These are phyloP conservation scores for Sporothrix globosa DNA, from an alignment of 2,329 filamentous ascomycete species.

Conservation along the genomic window DNA sequence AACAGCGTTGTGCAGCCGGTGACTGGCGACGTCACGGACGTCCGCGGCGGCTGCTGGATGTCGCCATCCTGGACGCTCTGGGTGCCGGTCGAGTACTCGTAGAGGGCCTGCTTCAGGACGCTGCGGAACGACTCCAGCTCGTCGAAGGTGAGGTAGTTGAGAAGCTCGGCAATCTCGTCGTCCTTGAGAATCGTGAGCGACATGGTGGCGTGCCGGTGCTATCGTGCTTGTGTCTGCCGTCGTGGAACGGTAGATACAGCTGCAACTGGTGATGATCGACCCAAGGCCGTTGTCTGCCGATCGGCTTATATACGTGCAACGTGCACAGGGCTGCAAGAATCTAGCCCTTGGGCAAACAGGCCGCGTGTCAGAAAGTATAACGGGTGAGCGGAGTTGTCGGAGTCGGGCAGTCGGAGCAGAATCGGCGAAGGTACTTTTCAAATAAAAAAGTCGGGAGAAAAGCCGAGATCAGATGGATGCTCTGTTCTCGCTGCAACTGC, in stretches of 20 bases:
- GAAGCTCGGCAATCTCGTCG: conserved; percentile 56
- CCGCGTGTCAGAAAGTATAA: neutral
- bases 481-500: neutral
- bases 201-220: conserved; percentile 46
- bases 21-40: conserved; percentile 51
- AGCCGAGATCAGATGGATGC: neutral
- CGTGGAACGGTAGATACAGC: conserved; percentile 9
- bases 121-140: conserved; percentile 59
- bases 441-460: neutral
- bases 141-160: conserved; percentile 56
- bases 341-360: neutral
- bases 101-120: conserved; percentile 56
- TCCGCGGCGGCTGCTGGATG: conserved; percentile 60
- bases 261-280: conserved; percentile 16
- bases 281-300: neutral
- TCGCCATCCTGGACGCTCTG: conserved; percentile 49
- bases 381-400: neutral
- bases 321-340: neutral
- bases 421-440: neutral
- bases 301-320: neutral
- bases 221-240: neutral
- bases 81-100: conserved; percentile 64
- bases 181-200: conserved; percentile 63
- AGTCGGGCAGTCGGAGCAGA: no score
- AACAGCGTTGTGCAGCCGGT: conserved; percentile 67